These are phyloP conservation scores for Talinum fruticosum DNA, from an alignment of 148 eudicot genomes.

Conservation along the genomic window DNA sequence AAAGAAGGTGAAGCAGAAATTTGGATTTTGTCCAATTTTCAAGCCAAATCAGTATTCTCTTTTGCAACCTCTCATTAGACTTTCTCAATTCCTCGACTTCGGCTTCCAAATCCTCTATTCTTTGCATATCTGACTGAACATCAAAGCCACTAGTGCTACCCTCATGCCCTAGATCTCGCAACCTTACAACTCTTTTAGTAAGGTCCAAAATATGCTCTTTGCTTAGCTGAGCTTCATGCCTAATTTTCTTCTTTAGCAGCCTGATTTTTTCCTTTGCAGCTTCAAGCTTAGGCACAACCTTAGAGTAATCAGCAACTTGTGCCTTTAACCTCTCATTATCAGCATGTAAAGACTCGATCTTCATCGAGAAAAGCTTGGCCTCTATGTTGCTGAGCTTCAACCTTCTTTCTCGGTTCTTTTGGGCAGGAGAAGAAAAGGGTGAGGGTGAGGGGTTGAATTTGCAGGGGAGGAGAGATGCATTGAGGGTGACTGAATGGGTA, in stretches of 20 bases:
- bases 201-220: conserved; percentile 62
- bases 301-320: conserved; percentile 56
- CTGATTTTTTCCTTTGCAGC: conserved; percentile 65
- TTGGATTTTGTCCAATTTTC: conserved; percentile 58
- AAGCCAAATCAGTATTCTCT: conserved; percentile 63
- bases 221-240: conserved; percentile 55
- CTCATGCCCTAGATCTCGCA: conserved; percentile 45
- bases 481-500: no score
- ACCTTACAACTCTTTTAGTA: conserved; percentile 53
- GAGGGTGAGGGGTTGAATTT: no score
- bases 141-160: conserved; percentile 24
- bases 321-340: conserved; percentile 64
- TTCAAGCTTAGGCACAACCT: conserved; percentile 69
- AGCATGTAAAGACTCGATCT: conserved; percentile 59
- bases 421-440: no score
- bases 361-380: conserved; percentile 56
- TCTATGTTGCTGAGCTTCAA: conserved; percentile 64
- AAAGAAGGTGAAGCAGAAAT: conserved; percentile 53
- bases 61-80: conserved; percentile 43
- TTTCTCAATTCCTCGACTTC: conserved; percentile 58
- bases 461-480: no score
- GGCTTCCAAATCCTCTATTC: conserved; percentile 47
- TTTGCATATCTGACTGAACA: conserved; percentile 31
- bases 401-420: no score
- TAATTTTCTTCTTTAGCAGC: conserved; percentile 60